Percentiles rank a stretch among this genome's conserved stretches.
Evolutionary conservation across 192 early-diverging fungal genomes (phyloP).

Genomic region (Umbelopsis sp.): DNA sequence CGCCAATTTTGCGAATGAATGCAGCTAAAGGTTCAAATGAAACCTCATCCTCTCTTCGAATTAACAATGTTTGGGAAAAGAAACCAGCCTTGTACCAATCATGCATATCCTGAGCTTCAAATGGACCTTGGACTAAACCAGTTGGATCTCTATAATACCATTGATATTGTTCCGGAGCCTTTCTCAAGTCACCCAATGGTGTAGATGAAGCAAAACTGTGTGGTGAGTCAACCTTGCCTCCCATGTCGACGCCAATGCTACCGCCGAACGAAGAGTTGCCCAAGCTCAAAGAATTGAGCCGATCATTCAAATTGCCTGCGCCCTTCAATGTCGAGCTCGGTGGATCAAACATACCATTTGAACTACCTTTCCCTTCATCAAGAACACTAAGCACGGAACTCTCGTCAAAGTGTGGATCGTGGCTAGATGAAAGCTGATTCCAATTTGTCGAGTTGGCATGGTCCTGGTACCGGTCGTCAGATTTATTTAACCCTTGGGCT

Average conservation of each 20-base stretch:
- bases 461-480: neutral
- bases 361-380: neutral
- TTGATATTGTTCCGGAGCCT: conserved; percentile 41
- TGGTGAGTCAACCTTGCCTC: neutral
- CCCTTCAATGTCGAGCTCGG: neutral
- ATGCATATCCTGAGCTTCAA: conserved; percentile 88
- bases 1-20: conserved; percentile 64
- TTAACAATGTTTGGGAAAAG: conserved; percentile 78
- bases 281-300: neutral
- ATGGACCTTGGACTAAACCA: conserved; percentile 89
- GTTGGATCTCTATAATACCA: conserved; percentile 90
- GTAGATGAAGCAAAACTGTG: conserved; percentile 3
- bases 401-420: conserved; percentile 5
- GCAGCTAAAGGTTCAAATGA: conserved; percentile 78
- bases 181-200: conserved; percentile 2
- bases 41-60: conserved; percentile 78
- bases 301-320: neutral
- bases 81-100: conserved; percentile 91
- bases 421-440: neutral
- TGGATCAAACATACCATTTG: neutral
- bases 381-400: conserved; percentile 1
- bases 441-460: neutral
- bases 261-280: neutral
- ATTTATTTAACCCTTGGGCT: neutral
- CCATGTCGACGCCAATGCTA: conserved; percentile 1